Base-by-base conservation (phyloP, 2,329 filamentous ascomycete genomes). In the Penicillium hesseltinei region DNA sequence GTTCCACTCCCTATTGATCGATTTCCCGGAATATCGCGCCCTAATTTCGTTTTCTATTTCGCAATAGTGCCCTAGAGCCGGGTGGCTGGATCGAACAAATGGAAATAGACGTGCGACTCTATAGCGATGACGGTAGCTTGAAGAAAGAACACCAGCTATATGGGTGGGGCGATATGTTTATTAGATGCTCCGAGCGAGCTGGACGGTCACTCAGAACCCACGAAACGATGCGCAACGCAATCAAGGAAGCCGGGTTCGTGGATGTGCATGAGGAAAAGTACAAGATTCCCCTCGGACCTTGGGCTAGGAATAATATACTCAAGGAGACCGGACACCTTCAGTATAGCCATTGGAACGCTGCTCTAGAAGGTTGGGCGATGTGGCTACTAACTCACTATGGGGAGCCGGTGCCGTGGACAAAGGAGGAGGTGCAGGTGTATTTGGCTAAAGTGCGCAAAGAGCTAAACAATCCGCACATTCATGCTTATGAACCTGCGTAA, bases 241-340 rank as follows among this genome's bases (percentile, higher is more conserved):
- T 70, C 10, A 63, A 68, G 38, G 58, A 55, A 29, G 64, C 63
- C 2, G 73, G 73, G 2, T 75, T 75, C 47, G 64, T 66, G 19
- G 69, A 72, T 38, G 57, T 73, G 8, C 62, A 66, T 6, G 66
- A 72, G 33, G 48, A 71, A 7, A 48, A 67, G 7, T 63, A 59
- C 43, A 67, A 65, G 56, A 62, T 71, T 0, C 69, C 69, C 4
- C 52, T 74, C 9, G 71, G 71, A 5, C 51, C 64, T 8, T 74
- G 71, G 72, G 60, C 67, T 2, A 69, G 60, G 46, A 68, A 73
- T 45, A 54, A 56, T 17, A 35, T 55, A 7, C 55, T 72, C 27
- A 71, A 73, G 53, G 62, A 71, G 52, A 65, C 84, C 1, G 82
- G 82, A 5, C 59, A 62, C 13, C 78, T 66, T 23, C 58, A 65